Conservation (phyloP, 2,329 filamentous ascomycete genomes). For the Fusarium liriodendri region DNA sequence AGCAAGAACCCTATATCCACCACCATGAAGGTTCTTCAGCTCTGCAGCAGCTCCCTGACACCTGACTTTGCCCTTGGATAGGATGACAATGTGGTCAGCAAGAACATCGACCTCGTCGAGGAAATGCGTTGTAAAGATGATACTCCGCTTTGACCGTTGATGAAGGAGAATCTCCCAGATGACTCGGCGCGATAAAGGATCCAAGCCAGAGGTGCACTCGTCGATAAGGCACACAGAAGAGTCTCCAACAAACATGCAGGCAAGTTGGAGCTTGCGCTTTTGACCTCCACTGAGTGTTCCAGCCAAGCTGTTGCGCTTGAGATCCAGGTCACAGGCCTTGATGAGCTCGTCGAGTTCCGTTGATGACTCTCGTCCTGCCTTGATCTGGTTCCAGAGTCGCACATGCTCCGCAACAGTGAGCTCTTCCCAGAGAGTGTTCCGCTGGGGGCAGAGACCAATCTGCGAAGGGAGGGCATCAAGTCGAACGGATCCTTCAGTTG, state of each 20-base stretch:
- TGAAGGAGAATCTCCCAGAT: conserved; percentile 78
- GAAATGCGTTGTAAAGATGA: conserved; percentile 77
- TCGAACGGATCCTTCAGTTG: conserved; percentile 69
- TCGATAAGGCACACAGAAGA: conserved; percentile 75
- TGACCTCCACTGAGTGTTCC: conserved; percentile 74
- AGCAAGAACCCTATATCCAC: conserved; percentile 70
- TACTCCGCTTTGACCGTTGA: conserved; percentile 70
- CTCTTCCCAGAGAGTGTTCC: conserved; percentile 75
- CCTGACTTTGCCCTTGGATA: conserved; percentile 71
- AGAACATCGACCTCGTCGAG: conserved; percentile 77
- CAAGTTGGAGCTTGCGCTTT: conserved; percentile 76
- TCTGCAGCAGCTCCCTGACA: conserved; percentile 72
- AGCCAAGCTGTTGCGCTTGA: conserved; percentile 66
- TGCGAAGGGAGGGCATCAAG: conserved; percentile 63
- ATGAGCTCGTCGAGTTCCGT: conserved; percentile 63
- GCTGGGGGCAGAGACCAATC: conserved; percentile 70
- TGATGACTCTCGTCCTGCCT: conserved; percentile 57
- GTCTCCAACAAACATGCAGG: conserved; percentile 78
- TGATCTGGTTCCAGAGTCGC: conserved; percentile 71
- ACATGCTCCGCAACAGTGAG: conserved; percentile 75
- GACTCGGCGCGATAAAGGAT: conserved; percentile 73
- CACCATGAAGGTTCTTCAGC: conserved; percentile 71
- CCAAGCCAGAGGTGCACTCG: conserved; percentile 76
- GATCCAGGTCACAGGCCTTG: conserved; percentile 67
- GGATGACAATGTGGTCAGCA: conserved; percentile 74